Evolutionary conservation across 805 yeast species (phyloP), one percentile per base, ranked within the genome.

Genomic region (Myxozyma neglecta): DNA sequence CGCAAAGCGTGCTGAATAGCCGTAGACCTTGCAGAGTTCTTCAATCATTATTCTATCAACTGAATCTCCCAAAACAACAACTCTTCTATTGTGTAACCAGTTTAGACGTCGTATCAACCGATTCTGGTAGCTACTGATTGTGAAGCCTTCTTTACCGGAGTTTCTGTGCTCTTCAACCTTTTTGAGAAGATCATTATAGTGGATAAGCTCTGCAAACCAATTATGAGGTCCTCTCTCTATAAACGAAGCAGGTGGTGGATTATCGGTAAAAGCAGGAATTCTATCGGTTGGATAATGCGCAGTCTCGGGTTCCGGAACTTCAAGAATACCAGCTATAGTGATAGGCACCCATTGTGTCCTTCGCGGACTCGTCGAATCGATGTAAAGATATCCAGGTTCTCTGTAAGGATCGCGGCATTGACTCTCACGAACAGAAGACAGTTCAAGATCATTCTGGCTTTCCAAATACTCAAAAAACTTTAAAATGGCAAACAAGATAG

Each of bases 21-120:
- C 35, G 29, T 50, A 32, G 14, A 53, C 65, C 34, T 44, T 43
- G 48, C 66, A 62, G 18, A 53, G 36, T 44, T 48, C 51, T 54
- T 62, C 60, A 13, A 55, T 34, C 65, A 60, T 55, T 13, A 59
- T 50, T n/a, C 66, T 57, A 45, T 62, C 66, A 53, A 62, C 64
- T 20, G 64, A 60, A 52, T 62, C 66, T 9, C 66, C 66, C n/a
- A 62, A 32, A 39, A 62, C 57, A 18, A 62, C 42, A 16, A 60
- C 49, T 20, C 66, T 65, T 13, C 60, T 52, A 51, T 54, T 54
- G 40, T 60, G 64, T 20, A 62, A 20, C 66, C 66, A 62, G 48
- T 59, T 59, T 16, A 60, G n/a, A 13, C 59, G 61, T 11, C 37
- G 37, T 36, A 59, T 24, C 16, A 61, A n/a, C 37, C 46, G 48